Conservation (phyloP, 2,329 filamentous ascomycete genomes). For the Podosphaera aphanis region DNA sequence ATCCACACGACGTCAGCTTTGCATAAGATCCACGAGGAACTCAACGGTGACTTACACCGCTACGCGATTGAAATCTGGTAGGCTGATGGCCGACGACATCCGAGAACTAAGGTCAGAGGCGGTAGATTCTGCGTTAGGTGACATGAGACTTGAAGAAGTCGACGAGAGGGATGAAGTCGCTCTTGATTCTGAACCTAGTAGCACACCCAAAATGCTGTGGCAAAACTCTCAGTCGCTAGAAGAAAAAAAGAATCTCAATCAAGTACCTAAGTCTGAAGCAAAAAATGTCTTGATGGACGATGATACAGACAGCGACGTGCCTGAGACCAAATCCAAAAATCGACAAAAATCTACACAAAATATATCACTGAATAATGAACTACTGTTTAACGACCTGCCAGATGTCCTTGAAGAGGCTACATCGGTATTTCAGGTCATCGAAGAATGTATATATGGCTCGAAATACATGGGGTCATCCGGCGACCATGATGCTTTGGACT, state of each 20-base stretch:
- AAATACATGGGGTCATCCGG: slow-evolving; percentile 67
- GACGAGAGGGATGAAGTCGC: neutral
- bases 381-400: slow-evolving; percentile 49
- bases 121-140: slow-evolving; percentile 14
- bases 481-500: slow-evolving; percentile 75
- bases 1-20: neutral
- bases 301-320: neutral
- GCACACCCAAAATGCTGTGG: neutral
- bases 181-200: neutral
- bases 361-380: slow-evolving; percentile 33
- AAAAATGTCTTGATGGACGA: slow-evolving; percentile 27
- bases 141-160: slow-evolving; percentile 16
- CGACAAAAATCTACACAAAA: slow-evolving; percentile 55
- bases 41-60: neutral
- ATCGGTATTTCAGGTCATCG: slow-evolving; percentile 55
- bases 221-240: slow-evolving; percentile 9
- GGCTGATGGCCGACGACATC: slow-evolving; percentile 14
- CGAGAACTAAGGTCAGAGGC: slow-evolving; percentile 10
- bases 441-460: slow-evolving; percentile 72
- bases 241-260: slow-evolving; percentile 8
- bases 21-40: neutral
- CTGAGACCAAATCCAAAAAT: slow-evolving; percentile 44
- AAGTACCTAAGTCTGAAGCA: slow-evolving; percentile 16
- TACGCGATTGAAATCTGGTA: neutral
- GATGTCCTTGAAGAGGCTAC: slow-evolving; percentile 59